A percentile compares a stretch with the other conserved stretches of the same genome.
Evolutionary conservation across 164 flowering plant genomes (phyloP).

Genomic region (Piper longum): DNA sequence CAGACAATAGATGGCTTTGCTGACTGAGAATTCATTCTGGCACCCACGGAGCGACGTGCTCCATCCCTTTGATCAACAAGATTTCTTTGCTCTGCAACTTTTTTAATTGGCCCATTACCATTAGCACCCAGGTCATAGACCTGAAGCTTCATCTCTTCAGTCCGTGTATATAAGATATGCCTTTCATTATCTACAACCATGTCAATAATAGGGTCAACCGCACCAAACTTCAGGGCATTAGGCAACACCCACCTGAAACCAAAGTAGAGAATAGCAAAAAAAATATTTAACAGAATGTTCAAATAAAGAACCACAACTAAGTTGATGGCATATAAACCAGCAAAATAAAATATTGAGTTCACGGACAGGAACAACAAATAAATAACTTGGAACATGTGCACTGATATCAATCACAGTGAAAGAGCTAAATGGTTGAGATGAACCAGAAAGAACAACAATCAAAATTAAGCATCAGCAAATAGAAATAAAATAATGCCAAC

Average conservation of each 20-base stretch:
- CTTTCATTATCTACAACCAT: slow-evolving; percentile 91
- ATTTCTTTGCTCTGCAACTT: slow-evolving; percentile 82
- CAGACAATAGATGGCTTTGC: slow-evolving; percentile 62
- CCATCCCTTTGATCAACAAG: slow-evolving; percentile 68
- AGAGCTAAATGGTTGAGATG: no score
- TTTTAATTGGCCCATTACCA: slow-evolving; percentile 76
- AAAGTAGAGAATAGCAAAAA: not conserved
- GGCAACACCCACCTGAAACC: slow-evolving; percentile 87
- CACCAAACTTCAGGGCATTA: slow-evolving; percentile 83
- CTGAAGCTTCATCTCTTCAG: slow-evolving; percentile 89
- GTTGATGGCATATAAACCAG: not conserved
- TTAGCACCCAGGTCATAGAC: slow-evolving; percentile 57
- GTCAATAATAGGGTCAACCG: slow-evolving; percentile 85
- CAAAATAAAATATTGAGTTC: not conserved
- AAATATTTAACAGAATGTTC: not conserved
- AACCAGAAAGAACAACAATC: no score
- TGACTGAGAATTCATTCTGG: slow-evolving; percentile 36
- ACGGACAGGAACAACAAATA: no score
- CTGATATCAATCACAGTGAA: no score
- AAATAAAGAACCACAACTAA: not conserved
- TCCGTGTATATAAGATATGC: slow-evolving; percentile 72
- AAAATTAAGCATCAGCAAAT: no score
- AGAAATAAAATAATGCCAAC: slow-evolving; percentile 12
- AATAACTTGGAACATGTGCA: no score
- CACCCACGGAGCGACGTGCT: slow-evolving; percentile 44